Evolutionary conservation across 768 basidiomycete genomes (phyloP), one percentile per base, ranked within the genome.

Genomic region (Daedaleopsis nitida): DNA sequence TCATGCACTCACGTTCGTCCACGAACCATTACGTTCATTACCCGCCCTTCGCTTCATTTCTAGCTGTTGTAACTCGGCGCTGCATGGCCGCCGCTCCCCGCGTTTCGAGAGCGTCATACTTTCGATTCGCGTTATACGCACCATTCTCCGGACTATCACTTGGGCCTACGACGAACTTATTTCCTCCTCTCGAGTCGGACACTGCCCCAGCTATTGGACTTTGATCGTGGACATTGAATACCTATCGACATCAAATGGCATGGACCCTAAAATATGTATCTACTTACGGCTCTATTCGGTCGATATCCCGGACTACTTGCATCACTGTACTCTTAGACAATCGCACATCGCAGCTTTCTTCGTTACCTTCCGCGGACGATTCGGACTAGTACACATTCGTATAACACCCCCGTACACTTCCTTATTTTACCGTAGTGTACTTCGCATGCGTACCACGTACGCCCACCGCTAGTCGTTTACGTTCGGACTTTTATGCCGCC

Each of bases 11-110:
- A 67, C 66, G 67, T 63, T 64, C 69, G 50, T 59, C 57, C 45
- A 66, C 59, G 65, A 67, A 64, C 61, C 19, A 59, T 65, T 45
- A 66, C 64, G 65, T 60, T 65, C 68, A 17, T 59, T 66, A 10
- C 49, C 19, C 62, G 43, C 24, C 32, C 58, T 65, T 11, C 45
- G 32, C 37, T 52, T 52, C 42, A 9, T 24, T 35, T 59, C 45
- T 50, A 55, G 55, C 56, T 63, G 52, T 64, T 57, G 58, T 56
- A 64, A 49, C 16, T 32, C 35, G 58, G 58, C 55, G 58, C 58
- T 59, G 57, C 55, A 59, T 59, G 58, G 49, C 53, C 62, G 62
- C 62, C 62, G 51, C 23, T 24, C 17, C 37, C 49, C 34, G 55
- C 54, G 58, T 44, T 63, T 63, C 62, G 62, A 63, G 56, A 52